phyloP scores from a whole-genome alignment of 441 rosid species.

The Populus hybrid region DNA sequence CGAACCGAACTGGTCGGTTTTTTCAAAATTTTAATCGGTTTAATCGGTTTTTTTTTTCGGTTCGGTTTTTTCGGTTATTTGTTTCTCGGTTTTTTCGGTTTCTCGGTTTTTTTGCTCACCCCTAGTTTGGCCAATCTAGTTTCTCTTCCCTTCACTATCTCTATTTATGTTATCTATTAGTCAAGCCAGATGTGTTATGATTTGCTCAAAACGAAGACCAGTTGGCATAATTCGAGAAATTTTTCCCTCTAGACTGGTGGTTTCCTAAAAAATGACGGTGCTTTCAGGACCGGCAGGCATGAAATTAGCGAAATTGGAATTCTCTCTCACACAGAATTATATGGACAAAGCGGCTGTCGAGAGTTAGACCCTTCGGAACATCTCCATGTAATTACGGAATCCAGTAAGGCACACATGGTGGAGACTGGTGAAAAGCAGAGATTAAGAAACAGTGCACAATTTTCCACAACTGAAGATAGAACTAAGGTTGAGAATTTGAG shows the following conservation, averaged over 20 bases:
- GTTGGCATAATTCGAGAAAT: slow-evolving; percentile 66
- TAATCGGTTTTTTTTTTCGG: too few species aligned
- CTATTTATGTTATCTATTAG: too few species aligned
- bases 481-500: neutral
- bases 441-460: neutral
- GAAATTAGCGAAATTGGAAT: slow-evolving; percentile 49
- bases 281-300: slow-evolving; percentile 63
- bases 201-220: slow-evolving; percentile 40
- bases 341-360: slow-evolving; percentile 68
- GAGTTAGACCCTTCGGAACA: slow-evolving; percentile 83
- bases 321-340: slow-evolving; percentile 76
- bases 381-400: slow-evolving; percentile 39
- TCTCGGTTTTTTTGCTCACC: too few species aligned
- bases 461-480: too few species aligned
- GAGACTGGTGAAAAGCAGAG: slow-evolving; percentile 15
- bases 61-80: too few species aligned
- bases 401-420: slow-evolving; percentile 13
- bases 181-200: too few species aligned
- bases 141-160: too few species aligned
- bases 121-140: too few species aligned
- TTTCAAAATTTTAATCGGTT: too few species aligned
- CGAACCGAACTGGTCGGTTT: too few species aligned
- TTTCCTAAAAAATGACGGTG: slow-evolving; percentile 78
- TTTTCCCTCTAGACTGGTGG: slow-evolving; percentile 79
- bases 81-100: too few species aligned